Evolutionary conservation across 257 asterid genomes (phyloP), one percentile per base, ranked within the genome.

Genomic region (Capsicum pubescens): DNA sequence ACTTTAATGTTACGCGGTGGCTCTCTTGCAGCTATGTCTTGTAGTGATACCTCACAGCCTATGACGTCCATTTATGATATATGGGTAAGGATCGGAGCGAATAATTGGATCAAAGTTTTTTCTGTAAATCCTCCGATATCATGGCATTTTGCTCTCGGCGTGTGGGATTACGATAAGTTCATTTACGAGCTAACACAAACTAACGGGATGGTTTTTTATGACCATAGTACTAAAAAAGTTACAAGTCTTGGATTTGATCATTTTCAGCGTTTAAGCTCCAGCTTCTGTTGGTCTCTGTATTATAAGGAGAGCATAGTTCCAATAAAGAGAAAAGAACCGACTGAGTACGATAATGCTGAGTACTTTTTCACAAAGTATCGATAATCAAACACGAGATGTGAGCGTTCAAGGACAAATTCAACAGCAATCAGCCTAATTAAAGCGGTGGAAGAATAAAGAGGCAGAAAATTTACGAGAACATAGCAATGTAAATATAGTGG

Each of bases 171-270:
- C 6, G 10, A 70, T 70, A 70, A 17, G 57, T n/a, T 70, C 9
- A n/a, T 70, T 44, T 70, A 16, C 44, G 79, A 44, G 21, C 57
- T 44, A 42, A 70, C 79, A 17, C 32, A 70, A 42, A 70, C 56
- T 8, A 42, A 48, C 1, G 17, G 4, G 15, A 2, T 70, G 79
- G 56, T 17, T 4, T 70, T 42, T 3, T 70, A 70, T 70, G 79
- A 70, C 36, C n/a, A 70, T 44, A 17, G 56, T 1, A n/a, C 78
- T 69, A 69, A 17, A 44, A 2, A 17, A 70, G 57, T 44, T 44
- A 70, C 79, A 70, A 44, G n/a, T 70, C 79, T 70, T 44, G 79
- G 79, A 70, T 70, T 70, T 70, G 26, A 44, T 70, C 79, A 70
- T 9, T 70, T 70, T 44, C 57, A 50, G 79, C 6, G 44, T 70